A percentile compares a stretch with the other conserved stretches of the same genome.
These are phyloP conservation scores for Rhodamnia argentea DNA, from an alignment of 345 rosid species.

Conservation along the genomic window DNA sequence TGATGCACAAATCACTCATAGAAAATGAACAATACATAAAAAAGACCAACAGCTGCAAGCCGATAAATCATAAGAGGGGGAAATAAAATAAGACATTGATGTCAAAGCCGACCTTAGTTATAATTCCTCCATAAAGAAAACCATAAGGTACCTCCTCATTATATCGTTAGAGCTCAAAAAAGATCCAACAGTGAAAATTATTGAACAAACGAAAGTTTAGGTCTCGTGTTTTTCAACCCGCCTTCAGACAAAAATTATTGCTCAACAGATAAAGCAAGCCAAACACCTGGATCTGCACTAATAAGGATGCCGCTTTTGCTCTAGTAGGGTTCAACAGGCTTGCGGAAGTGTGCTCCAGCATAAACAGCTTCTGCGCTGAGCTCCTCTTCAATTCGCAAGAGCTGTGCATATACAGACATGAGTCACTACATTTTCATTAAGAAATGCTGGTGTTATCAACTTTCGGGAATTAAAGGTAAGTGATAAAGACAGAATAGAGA, in stretches of 20 bases:
- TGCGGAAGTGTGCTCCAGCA: constrained; percentile 82
- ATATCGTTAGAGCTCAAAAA: not conserved
- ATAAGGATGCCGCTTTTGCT: not conserved
- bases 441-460: not conserved
- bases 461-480: not conserved
- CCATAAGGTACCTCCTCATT: not conserved
- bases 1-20: not conserved
- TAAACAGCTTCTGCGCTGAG: constrained; percentile 74
- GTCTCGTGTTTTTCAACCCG: not conserved
- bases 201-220: not conserved
- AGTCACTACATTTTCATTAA: not conserved
- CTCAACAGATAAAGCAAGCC: not conserved
- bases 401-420: constrained; percentile 19
- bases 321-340: constrained; percentile 83
- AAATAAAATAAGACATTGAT: not conserved
- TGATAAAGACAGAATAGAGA: not conserved
- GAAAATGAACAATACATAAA: not conserved
- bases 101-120: not conserved
- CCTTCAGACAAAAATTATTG: not conserved
- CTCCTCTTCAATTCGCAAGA: constrained; percentile 90
- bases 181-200: not conserved
- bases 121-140: not conserved
- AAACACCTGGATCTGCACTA: not conserved
- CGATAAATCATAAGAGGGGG: not conserved
- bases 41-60: not conserved